Conservation (phyloP, 2,329 filamentous ascomycete genomes). For the Diatrype stigma region DNA sequence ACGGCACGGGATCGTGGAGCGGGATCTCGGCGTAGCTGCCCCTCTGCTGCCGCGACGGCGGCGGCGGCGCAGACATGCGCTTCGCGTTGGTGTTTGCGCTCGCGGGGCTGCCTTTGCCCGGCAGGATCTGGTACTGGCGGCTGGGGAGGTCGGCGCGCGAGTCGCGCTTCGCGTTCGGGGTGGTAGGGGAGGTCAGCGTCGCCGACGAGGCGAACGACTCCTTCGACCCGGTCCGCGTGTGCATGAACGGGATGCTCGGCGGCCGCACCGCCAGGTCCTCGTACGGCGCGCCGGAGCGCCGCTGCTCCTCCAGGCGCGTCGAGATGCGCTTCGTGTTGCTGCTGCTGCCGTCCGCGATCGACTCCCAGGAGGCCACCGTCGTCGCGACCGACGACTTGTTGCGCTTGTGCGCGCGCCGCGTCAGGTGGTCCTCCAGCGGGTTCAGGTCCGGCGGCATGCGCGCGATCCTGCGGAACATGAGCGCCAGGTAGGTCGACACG, state of each 20-base stretch:
- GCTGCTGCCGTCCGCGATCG: constrained; percentile 11
- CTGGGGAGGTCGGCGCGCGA: constrained; percentile 53
- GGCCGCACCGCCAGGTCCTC: constrained; percentile 43
- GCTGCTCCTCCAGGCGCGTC: constrained; percentile 37
- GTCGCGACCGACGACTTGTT: constrained; percentile 59
- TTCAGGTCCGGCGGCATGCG: constrained; percentile 91
- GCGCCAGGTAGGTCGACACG: constrained; percentile 69
- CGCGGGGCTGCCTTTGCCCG: constrained; percentile 33
- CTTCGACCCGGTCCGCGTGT: constrained; percentile 65
- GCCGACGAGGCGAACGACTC: constrained; percentile 48
- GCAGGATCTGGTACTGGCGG: constrained; percentile 50
- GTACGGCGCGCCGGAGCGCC: constrained; percentile 40
- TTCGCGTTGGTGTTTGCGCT: constrained; percentile 14
- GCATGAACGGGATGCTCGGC: constrained; percentile 69
- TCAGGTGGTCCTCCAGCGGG: constrained; percentile 81
- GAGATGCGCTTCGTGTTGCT: constrained; percentile 59
- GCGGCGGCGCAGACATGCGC: constrained; percentile 37
- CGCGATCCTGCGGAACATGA: constrained; percentile 78
- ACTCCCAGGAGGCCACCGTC: constrained; percentile 33
- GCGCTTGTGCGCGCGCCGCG: constrained; percentile 71
- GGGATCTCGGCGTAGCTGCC: constrained; percentile 49
- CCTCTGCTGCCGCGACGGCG: constrained; percentile 26
- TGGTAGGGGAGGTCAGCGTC: background rate
- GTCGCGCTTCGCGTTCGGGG: constrained; percentile 32
- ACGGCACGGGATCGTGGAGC: constrained; percentile 32